Base-by-base conservation (phyloP, 225 moss, liverwort and hornwort genomes). In the Polytrichum formosum region DNA sequence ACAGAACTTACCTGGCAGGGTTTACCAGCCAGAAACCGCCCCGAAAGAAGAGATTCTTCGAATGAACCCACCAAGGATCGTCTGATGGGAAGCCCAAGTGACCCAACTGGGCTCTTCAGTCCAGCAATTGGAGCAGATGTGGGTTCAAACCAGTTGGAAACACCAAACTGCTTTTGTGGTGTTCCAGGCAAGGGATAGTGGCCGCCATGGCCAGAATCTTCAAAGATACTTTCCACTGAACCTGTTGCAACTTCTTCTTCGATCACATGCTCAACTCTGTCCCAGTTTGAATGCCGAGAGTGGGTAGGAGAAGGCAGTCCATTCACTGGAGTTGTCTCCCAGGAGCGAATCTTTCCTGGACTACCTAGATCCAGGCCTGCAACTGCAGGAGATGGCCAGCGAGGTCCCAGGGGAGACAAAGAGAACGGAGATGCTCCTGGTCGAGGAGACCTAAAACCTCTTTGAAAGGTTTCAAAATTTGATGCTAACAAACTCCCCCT, bases 31-130 rank as follows among this genome's bases (percentile, higher is more conserved):
- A 92, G 77, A 69, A 94, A 94, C 61, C 94, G 92, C 75, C 97
- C 97, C 58, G 97, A 94, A n/a, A 98, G 88, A 72, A 98, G 85
- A 53, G 94, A 98, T 75, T 98, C 97, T 73, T 98, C 97, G 22
- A 98, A 98, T n/a, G 97, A 98, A 58, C 97, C 97, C 46, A 98
- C 94, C 75, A 98, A 81, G 16, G 97, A 98, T 26, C 97, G 85
- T 79, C 97, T 82, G 56, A 70, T 85, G 20, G 90, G 83, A 31
- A 75, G 84, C 68, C 88, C 81, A 65, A 85, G 53, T 60, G 90
- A 82, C 23, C 85, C 87, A 35, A 86, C 88, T 21, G 90, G 75
- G 67, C 87, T 86, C 78, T 90, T 92, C 46, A 83, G 67, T 53
- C 85, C 93, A 26, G 61, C 30, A 20, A 73, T 72, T 19, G 95